Evolutionary conservation across 495 filamentous ascomycete species (phyloP).

Genomic region (Monascus purpureus): DNA sequence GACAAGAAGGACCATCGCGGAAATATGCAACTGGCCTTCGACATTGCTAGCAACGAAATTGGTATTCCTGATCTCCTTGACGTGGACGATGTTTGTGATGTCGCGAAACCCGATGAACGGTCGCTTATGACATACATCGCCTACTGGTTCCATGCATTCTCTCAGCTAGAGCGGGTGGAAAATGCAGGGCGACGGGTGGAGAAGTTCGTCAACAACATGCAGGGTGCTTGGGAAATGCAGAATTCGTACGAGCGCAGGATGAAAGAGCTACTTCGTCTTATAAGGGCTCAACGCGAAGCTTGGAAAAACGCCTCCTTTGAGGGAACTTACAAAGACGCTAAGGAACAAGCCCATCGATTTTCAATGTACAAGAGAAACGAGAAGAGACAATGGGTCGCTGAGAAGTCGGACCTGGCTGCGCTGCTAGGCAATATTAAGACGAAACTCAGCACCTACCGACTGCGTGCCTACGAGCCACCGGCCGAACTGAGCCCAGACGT

Average conservation of each 20-base stretch:
- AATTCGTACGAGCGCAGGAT: conserved; percentile 85
- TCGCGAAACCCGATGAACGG: conserved; percentile 87
- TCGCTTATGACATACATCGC: conserved; percentile 99
- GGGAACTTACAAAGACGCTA: conserved; percentile 87
- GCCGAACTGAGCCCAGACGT: conserved; percentile 62
- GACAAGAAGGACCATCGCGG: conserved; percentile 91
- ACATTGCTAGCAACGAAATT: conserved; percentile 89
- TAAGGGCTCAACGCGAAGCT: conserved; percentile 51
- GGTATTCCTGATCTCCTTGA: conserved; percentile 92
- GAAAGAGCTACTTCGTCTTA: conserved; percentile 60
- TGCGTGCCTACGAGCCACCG: conserved; percentile 84
- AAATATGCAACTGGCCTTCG: conserved; percentile 96
- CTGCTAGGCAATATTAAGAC: conserved; percentile 98
- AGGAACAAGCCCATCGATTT: conserved; percentile 70
- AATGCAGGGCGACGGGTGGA: conserved; percentile 93
- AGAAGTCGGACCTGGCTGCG: conserved; percentile 89
- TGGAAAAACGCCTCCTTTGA: conserved; percentile 76
- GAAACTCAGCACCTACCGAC: conserved; percentile 85
- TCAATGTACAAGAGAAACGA: conserved; percentile 71
- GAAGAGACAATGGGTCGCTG: conserved; percentile 90
- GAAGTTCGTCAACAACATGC: conserved; percentile 98
- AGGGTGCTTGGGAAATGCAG: conserved; percentile 99
- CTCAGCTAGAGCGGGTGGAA: conserved; percentile 93
- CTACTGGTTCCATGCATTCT: conserved; percentile 99
- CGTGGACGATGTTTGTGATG: conserved; percentile 96